These are phyloP conservation scores for Cenococcum geophilum DNA, from an alignment of 495 filamentous ascomycete genomes.

Conservation along the genomic window DNA sequence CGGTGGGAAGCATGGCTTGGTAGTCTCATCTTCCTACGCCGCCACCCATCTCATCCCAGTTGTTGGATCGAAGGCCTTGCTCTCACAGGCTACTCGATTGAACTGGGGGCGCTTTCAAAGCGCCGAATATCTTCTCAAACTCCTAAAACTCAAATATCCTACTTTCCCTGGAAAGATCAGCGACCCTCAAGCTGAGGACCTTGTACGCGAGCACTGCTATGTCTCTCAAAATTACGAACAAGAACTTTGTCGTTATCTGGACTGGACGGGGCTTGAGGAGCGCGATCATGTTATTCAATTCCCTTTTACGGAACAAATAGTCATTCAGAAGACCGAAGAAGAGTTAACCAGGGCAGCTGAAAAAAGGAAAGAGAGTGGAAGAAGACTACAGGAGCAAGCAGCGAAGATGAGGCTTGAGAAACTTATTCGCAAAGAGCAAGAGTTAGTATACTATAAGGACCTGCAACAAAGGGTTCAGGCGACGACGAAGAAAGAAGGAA, in stretches of 20 bases:
- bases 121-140: constrained; percentile 82
- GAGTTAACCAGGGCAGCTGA: constrained; percentile 84
- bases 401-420: constrained; percentile 95
- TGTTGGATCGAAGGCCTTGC: constrained; percentile 71
- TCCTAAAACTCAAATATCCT: constrained; percentile 90
- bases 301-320: constrained; percentile 83
- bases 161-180: constrained; percentile 79
- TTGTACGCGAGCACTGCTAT: constrained; percentile 87
- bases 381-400: constrained; percentile 88
- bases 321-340: constrained; percentile 85
- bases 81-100: constrained; percentile 75
- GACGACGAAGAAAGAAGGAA: constrained; percentile 80
- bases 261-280: constrained; percentile 84
- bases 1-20: constrained; percentile 75
- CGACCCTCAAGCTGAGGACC: constrained; percentile 74
- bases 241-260: constrained; percentile 67
- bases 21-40: constrained; percentile 86
- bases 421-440: constrained; percentile 89
- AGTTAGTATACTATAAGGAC: constrained; percentile 87
- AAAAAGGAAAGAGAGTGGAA: constrained; percentile 84
- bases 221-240: constrained; percentile 73
- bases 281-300: constrained; percentile 85
- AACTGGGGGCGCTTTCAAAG: constrained; percentile 92
- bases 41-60: constrained; percentile 96
- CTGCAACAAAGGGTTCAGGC: constrained; percentile 59